Percentiles rank a stretch among this genome's conserved stretches.
phyloP scores from a whole-genome alignment of 1,284 basidiomycete genomes.

The Ceratobasidium papillatum region DNA sequence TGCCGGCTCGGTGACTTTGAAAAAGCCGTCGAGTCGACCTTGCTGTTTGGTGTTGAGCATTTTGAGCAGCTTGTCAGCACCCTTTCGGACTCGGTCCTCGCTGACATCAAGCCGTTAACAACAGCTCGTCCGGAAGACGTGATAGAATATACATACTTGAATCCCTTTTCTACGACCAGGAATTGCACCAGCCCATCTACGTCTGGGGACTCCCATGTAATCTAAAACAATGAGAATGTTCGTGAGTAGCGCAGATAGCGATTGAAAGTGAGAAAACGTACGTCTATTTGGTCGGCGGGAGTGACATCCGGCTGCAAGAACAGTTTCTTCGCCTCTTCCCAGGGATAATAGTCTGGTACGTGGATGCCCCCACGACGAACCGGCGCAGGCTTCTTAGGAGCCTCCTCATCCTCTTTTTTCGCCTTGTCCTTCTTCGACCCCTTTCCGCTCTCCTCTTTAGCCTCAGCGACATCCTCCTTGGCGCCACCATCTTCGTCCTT shows the following conservation, averaged over 20 bases:
- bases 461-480: slow-evolving; percentile 49
- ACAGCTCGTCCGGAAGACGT: slow-evolving; percentile 35
- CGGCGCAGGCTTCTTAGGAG: slow-evolving; percentile 44
- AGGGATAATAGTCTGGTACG: slow-evolving; percentile 95
- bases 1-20: slow-evolving; percentile 72
- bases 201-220: slow-evolving; percentile 96
- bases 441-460: slow-evolving; percentile 49
- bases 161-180: slow-evolving; percentile 94
- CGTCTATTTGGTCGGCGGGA: slow-evolving; percentile 88
- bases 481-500: slow-evolving; percentile 46
- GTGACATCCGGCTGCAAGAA: slow-evolving; percentile 91
- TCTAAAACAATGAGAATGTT: slow-evolving; percentile 55
- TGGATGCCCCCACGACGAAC: slow-evolving; percentile 65
- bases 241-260: background rate
- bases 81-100: slow-evolving; percentile 95
- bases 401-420: slow-evolving; percentile 21
- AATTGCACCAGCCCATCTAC: slow-evolving; percentile 95
- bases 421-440: slow-evolving; percentile 45
- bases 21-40: slow-evolving; percentile 95
- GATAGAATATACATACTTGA: slow-evolving; percentile 72
- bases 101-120: slow-evolving; percentile 57
- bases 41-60: slow-evolving; percentile 93
- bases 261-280: slow-evolving; percentile 52
- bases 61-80: slow-evolving; percentile 91
- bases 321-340: slow-evolving; percentile 91